A percentile compares a stretch with the other conserved stretches of the same genome.
phyloP scores from a whole-genome alignment of 164 flowering plant species.

The Macadamia integrifolia region DNA sequence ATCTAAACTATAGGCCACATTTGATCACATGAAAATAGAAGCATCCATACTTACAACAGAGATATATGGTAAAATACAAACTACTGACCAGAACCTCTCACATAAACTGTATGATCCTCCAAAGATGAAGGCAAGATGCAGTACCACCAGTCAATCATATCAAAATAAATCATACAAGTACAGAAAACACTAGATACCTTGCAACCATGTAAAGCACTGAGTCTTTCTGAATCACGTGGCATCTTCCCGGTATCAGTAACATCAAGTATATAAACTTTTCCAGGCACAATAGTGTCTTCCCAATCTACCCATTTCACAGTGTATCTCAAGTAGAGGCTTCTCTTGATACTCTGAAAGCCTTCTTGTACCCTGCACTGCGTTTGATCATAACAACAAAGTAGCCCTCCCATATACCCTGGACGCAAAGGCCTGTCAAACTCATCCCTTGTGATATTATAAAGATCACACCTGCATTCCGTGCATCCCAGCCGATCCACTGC shows the following conservation, averaged over 20 bases:
- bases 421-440: constrained; percentile 36
- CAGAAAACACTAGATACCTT: constrained; percentile 28
- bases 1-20: no score
- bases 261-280: constrained; percentile 71
- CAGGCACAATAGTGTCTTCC: constrained; percentile 61
- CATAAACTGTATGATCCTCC: background rate
- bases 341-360: constrained; percentile 33
- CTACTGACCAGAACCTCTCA: no score
- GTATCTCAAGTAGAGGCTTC: constrained; percentile 65
- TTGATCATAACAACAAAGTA: constrained; percentile 66
- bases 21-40: no score
- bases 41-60: no score
- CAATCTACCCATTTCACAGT: constrained; percentile 81
- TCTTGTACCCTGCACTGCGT: constrained; percentile 52
- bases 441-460: constrained; percentile 68
- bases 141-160: background rate
- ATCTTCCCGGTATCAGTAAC: constrained; percentile 62
- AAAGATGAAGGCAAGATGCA: background rate
- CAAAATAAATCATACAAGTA: background rate
- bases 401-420: constrained; percentile 62
- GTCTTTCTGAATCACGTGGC: constrained; percentile 19
- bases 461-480: constrained; percentile 80
- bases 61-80: no score
- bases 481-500: constrained; percentile 73
- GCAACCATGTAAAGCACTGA: constrained; percentile 33